Evolutionary conservation across 2,329 filamentous ascomycete species (phyloP).

Genomic region (Arthroderma sp.): DNA sequence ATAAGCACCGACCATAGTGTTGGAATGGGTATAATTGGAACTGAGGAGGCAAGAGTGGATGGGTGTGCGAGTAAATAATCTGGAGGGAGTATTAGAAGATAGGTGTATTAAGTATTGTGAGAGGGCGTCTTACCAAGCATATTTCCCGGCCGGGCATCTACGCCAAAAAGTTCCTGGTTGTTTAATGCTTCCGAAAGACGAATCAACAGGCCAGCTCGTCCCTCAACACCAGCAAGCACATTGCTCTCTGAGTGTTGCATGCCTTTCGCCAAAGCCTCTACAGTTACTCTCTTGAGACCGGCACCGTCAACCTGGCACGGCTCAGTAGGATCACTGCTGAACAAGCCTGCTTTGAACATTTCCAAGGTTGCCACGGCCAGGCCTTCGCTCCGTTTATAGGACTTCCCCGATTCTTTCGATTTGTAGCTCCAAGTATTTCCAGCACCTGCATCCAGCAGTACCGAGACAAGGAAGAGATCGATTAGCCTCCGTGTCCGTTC

Average conservation of each 20-base stretch:
- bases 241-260: constrained; percentile 75
- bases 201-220: constrained; percentile 65
- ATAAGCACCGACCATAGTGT: constrained; percentile 86
- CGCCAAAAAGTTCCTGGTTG: constrained; percentile 72
- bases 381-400: constrained; percentile 77
- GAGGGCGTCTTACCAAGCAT: constrained; percentile 59
- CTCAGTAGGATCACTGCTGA: constrained; percentile 69
- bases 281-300: constrained; percentile 60
- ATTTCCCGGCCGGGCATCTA: constrained; percentile 74
- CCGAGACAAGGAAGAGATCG: constrained; percentile 50
- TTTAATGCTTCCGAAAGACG: constrained; percentile 63
- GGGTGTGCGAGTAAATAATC: constrained; percentile 90
- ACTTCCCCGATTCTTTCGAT: constrained; percentile 71
- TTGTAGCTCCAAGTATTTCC: constrained; percentile 87
- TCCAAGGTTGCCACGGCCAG: constrained; percentile 66
- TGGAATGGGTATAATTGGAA: constrained; percentile 73
- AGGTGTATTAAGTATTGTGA: constrained; percentile 2
- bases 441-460: constrained; percentile 58
- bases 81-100: constrained; percentile 21
- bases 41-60: constrained; percentile 74
- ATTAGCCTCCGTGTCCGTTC: constrained; percentile 43
- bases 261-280: constrained; percentile 62
- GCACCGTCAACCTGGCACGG: constrained; percentile 82
- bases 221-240: constrained; percentile 71
- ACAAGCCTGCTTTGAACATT: constrained; percentile 87